Base-by-base conservation (phyloP, 192 early-diverging fungal genomes). In the Entomortierella parvispora region DNA sequence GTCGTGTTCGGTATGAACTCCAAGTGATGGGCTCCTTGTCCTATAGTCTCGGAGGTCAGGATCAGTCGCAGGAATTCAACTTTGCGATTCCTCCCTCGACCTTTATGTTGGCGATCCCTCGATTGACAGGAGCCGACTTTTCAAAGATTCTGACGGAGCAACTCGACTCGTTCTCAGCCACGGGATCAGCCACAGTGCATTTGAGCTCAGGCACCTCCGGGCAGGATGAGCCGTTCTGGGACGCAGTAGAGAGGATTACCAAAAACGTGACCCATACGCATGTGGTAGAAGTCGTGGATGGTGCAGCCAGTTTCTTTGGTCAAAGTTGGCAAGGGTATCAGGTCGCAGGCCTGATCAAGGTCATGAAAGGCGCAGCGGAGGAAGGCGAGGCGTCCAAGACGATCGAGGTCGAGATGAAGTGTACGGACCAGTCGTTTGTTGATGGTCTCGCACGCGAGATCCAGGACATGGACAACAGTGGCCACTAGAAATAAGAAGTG, bases 231-330 rank as follows among this genome's bases (percentile, higher is more conserved):
- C 62, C 76, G 4, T 83, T 89, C 37, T 79, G 77, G 52, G 68
- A 72, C 25, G 81, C 82, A n/a, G 68, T 87, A 11, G 83, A 83
- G 49, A 69, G 70, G 60, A 68, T 89, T 14, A 82, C 83, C 4
- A 44, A 58, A 34, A 45, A 68, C 17, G 58, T 80, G 1, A 87
- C 82, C 2, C 81, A 87, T 5, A 66, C 85, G 7, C 84, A 85
- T 56, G 69, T 90, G 15, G 88, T 90, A 7, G 85, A 90, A 44
- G 69, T 83, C 22, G 81, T 88, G 14, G 83, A 83, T 28, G 83
- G 84, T 8, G 88, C 87, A 0, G 87, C 86, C 7, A 86, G 87
- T 12, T 80, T 90, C 34, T 90, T 88, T 67, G 88, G 85, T 17
- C 81, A 80, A 46, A 85, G 79, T 31, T 84, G 83, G 31, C 84